Evolutionary conservation across 257 asterid species (phyloP).

Genomic region (Ilex aquifolium): DNA sequence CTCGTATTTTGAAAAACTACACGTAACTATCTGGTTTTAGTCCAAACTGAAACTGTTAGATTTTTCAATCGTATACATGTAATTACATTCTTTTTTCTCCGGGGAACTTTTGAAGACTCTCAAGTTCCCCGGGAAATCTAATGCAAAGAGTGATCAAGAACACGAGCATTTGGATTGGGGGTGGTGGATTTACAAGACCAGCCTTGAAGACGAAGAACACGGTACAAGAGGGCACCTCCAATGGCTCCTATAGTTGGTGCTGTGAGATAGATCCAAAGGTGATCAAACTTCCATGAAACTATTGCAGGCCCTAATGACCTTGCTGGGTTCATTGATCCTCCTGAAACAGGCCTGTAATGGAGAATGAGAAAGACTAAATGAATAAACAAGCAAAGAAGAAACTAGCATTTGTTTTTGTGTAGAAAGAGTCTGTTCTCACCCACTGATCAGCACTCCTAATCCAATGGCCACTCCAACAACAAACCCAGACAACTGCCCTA

Average conservation of each 20-base stretch:
- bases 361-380: not conserved
- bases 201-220: conserved; percentile 67
- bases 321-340: conserved; percentile 96
- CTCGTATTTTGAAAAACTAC: too few species aligned
- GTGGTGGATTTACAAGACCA: conserved; percentile 46
- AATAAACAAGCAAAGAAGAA: not conserved
- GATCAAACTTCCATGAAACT: conserved; percentile 54
- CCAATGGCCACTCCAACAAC: conserved; percentile 65
- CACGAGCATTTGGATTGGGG: conserved; percentile 1
- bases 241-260: conserved; percentile 78
- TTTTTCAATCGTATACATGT: too few species aligned
- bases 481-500: conserved; percentile 49
- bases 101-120: too few species aligned
- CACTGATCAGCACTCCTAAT: conserved; percentile 79
- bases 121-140: not conserved
- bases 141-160: conserved; percentile 19
- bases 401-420: too few species aligned
- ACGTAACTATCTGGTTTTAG: too few species aligned
- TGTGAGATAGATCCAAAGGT: conserved; percentile 65
- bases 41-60: too few species aligned
- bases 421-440: conserved; percentile 29
- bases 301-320: conserved; percentile 92
- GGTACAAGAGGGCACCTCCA: conserved; percentile 50
- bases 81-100: too few species aligned
- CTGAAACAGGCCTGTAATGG: conserved; percentile 63